A percentile compares a stretch with the other conserved stretches of the same genome.
Evolutionary conservation across 163 green algal genomes (phyloP).

Genomic region (Scenedesmus sp.): DNA sequence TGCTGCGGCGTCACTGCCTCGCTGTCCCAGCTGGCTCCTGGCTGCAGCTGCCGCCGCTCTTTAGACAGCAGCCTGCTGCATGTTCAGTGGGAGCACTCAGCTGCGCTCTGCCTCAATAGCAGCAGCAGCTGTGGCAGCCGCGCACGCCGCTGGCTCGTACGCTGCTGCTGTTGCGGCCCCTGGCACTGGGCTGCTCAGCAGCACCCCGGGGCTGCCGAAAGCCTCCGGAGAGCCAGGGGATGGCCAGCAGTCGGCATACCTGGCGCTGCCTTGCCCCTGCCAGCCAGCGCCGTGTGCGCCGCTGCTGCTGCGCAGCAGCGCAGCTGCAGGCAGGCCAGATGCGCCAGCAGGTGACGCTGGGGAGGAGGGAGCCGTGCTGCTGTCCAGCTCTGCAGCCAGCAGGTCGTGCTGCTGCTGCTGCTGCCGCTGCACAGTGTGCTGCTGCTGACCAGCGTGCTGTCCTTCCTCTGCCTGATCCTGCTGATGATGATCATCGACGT

Average conservation of each 20-base stretch:
- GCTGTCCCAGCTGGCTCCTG: neutral
- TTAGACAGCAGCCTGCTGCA: neutral
- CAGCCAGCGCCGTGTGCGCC: neutral
- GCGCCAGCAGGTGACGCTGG: neutral
- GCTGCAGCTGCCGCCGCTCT: neutral
- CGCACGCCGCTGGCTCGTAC: neutral
- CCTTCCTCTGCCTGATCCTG: neutral
- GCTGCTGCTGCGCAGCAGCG: constrained; percentile 8
- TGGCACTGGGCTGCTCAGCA: constrained; percentile 50
- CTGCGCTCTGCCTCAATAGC: neutral
- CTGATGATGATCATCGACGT: neutral
- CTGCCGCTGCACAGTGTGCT: neutral
- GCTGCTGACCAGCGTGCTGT: neutral
- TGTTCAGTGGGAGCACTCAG: neutral
- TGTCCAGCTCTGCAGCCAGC: neutral
- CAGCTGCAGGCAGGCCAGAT: neutral
- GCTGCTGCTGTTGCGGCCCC: neutral
- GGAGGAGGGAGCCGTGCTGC: neutral
- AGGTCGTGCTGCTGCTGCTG: neutral
- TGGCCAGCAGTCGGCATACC: constrained; percentile 29
- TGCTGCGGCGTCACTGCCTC: neutral
- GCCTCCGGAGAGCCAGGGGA: constrained; percentile 2
- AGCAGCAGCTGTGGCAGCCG: neutral
- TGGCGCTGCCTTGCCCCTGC: neutral
- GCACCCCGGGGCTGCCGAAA: constrained; percentile 33